These are phyloP conservation scores for Amphicarpaea edgeworthii DNA, from an alignment of 306 rosid genomes.

Conservation along the genomic window DNA sequence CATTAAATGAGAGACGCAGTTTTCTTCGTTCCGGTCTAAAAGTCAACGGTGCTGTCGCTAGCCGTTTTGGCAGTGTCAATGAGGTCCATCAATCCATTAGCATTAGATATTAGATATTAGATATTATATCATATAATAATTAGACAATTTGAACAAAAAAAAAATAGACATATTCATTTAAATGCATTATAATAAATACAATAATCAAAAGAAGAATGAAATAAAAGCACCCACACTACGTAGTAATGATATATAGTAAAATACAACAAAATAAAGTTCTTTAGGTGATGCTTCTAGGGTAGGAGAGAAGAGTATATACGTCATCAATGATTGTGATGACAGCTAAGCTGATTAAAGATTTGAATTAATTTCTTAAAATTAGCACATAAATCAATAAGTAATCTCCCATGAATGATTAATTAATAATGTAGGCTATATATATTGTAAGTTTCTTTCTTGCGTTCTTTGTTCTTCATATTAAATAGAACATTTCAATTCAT, in stretches of 20 bases:
- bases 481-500: no score
- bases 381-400: not conserved
- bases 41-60: slow-evolving; percentile 33
- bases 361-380: not conserved
- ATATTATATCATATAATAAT: no score
- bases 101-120: not conserved
- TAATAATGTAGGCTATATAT: not conserved
- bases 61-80: not conserved
- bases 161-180: no score
- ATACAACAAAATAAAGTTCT: slow-evolving; percentile 22
- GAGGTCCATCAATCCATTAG: not conserved
- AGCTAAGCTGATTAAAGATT: slow-evolving; percentile 5
- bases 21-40: not conserved
- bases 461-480: not conserved
- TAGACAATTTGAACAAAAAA: no score
- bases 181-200: no score
- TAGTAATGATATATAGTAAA: no score
- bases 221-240: not conserved
- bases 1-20: not conserved
- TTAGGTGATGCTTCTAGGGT: slow-evolving; percentile 20
- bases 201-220: not conserved
- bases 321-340: slow-evolving; percentile 41
- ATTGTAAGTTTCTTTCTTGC: not conserved
- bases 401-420: not conserved
- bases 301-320: slow-evolving; percentile 4